A percentile compares a stretch with the other conserved stretches of the same genome.
Evolutionary conservation across 345 rosid genomes (phyloP).

Genomic region (Corchorus olitorius): DNA sequence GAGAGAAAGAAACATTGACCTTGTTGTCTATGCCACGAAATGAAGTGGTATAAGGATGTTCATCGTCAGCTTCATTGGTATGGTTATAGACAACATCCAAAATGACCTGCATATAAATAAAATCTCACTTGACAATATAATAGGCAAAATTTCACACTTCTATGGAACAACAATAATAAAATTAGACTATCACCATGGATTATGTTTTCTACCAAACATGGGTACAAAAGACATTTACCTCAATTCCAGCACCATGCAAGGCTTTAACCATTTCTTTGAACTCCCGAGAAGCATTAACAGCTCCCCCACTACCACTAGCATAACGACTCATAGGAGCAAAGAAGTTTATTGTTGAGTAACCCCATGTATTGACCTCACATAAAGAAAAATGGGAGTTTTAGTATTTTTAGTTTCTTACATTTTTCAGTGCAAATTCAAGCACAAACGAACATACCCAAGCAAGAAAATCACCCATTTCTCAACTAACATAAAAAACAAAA

Average conservation of each 20-base stretch:
- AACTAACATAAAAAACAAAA: not conserved
- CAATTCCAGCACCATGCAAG: slow-evolving; percentile 87
- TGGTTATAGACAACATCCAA: slow-evolving; percentile 97
- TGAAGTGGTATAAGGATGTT: slow-evolving; percentile 79
- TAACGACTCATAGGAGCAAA: slow-evolving; percentile 97
- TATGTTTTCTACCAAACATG: not conserved
- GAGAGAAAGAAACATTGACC: slow-evolving; percentile 36
- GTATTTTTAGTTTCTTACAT: not conserved
- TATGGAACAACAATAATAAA: slow-evolving; percentile 5
- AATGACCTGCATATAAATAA: slow-evolving; percentile 59
- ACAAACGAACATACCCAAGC: slow-evolving; percentile 2
- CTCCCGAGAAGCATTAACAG: slow-evolving; percentile 74
- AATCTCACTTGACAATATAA: slow-evolving; percentile 13
- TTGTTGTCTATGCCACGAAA: slow-evolving; percentile 97
- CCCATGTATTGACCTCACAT: slow-evolving; percentile 90
- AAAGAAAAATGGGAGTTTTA: slow-evolving; percentile 16
- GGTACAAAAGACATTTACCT: slow-evolving; percentile 47
- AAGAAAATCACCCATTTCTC: not conserved
- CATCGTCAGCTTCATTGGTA: slow-evolving; percentile 91
- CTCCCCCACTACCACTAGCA: slow-evolving; percentile 85
- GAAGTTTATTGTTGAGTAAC: slow-evolving; percentile 95
- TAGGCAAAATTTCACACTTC: slow-evolving; percentile 19
- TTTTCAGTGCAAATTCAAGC: not conserved
- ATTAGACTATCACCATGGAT: not conserved
- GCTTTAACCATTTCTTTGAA: slow-evolving; percentile 96